Evolutionary conservation across 2,329 filamentous ascomycete genomes (phyloP).

Genomic region (Aspergillus quadricinctus): DNA sequence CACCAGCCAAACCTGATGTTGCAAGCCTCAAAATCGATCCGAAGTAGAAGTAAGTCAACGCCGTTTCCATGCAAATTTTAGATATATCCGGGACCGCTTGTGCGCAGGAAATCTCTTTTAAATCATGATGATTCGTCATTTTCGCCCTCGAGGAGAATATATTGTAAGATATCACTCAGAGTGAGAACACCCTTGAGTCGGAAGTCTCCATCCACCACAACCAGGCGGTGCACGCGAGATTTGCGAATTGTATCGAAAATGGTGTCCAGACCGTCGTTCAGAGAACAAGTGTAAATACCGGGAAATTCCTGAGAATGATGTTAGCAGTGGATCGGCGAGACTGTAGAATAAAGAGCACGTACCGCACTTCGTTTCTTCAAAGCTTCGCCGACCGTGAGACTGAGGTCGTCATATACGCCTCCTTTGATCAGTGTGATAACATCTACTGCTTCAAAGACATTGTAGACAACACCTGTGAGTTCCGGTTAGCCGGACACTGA

Average conservation of each 20-base stretch:
- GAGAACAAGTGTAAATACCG: conserved; percentile 92
- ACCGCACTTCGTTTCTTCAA: conserved; percentile 77
- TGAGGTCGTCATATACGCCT: conserved; percentile 85
- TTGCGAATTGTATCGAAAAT: conserved; percentile 97
- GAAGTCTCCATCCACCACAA: conserved; percentile 87
- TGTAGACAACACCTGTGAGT: conserved; percentile 64
- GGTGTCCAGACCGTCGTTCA: conserved; percentile 86
- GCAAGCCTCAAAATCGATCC: conserved; percentile 4
- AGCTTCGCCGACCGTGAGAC: conserved; percentile 81
- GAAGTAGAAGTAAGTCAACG: conserved; percentile 21
- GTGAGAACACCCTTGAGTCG: conserved; percentile 85
- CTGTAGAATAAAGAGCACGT: conserved; percentile 22
- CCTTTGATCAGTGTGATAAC: conserved; percentile 95
- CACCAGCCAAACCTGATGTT: conserved; percentile 1
- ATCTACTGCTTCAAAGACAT: conserved; percentile 96
- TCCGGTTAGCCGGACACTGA: not conserved
- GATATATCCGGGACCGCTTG: conserved; percentile 17
- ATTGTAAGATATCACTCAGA: conserved; percentile 92
- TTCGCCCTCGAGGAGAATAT: conserved; percentile 79
- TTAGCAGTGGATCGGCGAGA: conserved; percentile 55
- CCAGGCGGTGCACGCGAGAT: conserved; percentile 85
- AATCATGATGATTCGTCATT: conserved; percentile 48
- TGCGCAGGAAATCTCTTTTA: conserved; percentile 1
- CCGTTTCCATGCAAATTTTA: conserved; percentile 31
- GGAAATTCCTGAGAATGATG: conserved; percentile 66